A percentile compares a stretch with the other conserved stretches of the same genome.
phyloP scores from a whole-genome alignment of 371 early-diverging fungal species.

The Saksenaea oblongispora region DNA sequence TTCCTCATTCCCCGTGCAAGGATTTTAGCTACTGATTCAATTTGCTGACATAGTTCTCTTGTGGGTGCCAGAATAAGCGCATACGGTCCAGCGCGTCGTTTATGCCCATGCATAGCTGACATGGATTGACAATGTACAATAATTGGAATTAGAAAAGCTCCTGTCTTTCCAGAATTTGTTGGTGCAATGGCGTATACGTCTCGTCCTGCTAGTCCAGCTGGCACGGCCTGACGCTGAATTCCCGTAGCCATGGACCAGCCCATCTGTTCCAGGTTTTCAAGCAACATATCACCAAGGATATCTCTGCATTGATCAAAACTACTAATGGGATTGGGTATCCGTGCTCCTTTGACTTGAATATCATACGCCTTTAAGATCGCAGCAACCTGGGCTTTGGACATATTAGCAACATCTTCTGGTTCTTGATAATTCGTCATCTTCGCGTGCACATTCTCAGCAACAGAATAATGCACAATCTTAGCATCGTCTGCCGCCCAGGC shows the following conservation, averaged over 20 bases:
- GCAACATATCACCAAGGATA: slow-evolving; percentile 35
- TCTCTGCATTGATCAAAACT: slow-evolving; percentile 49
- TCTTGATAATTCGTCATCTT: slow-evolving; percentile 58
- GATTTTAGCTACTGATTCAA: slow-evolving; percentile 46
- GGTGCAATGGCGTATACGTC: slow-evolving; percentile 73
- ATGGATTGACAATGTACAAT: slow-evolving; percentile 55
- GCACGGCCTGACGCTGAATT: slow-evolving; percentile 71
- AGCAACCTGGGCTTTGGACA: slow-evolving; percentile 27
- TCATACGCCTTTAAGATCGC: slow-evolving; percentile 43
- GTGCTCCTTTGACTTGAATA: slow-evolving; percentile 48
- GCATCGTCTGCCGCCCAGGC: slow-evolving; percentile 6
- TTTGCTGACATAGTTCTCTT: slow-evolving; percentile 55
- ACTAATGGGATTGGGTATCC: slow-evolving; percentile 50
- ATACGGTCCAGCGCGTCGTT: slow-evolving; percentile 50
- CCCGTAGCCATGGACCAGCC: slow-evolving; percentile 54
- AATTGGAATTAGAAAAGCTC: slow-evolving; percentile 53
- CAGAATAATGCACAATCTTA: slow-evolving; percentile 12
- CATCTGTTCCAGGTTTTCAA: slow-evolving; percentile 36
- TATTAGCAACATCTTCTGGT: slow-evolving; percentile 26
- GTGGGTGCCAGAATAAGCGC: slow-evolving; percentile 63
- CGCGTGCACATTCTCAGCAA: slow-evolving; percentile 40
- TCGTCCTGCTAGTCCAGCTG: slow-evolving; percentile 64
- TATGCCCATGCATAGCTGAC: slow-evolving; percentile 32
- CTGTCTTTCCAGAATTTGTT: slow-evolving; percentile 69
- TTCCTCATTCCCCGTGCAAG: slow-evolving; percentile 49